phyloP scores from a whole-genome alignment of 2,329 filamentous ascomycete species.

The Botrytis fragariae region DNA sequence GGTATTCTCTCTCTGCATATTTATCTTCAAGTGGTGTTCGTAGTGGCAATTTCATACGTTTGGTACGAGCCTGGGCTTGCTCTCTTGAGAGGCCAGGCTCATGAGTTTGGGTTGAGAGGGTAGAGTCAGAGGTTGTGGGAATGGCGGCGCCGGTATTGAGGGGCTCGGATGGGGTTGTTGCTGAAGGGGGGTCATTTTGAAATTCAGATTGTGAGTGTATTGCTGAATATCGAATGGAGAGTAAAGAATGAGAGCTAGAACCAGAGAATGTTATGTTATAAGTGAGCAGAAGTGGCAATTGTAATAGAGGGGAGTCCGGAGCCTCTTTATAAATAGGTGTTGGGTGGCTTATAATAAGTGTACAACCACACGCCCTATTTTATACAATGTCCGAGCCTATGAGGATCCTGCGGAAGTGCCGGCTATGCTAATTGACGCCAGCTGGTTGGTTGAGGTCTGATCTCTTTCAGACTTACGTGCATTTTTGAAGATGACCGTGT shows the following conservation, averaged over 20 bases:
- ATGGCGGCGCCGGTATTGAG: not conserved
- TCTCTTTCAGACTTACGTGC: not conserved
- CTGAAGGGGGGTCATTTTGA: constrained; percentile 1
- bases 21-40: constrained; percentile 35
- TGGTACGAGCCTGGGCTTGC: constrained; percentile 22
- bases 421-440: not conserved
- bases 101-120: constrained; percentile 21
- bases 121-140: not conserved
- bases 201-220: not conserved
- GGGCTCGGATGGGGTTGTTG: not conserved
- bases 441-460: not conserved
- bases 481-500: not conserved
- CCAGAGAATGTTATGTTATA: not conserved
- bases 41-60: constrained; percentile 9
- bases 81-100: constrained; percentile 29
- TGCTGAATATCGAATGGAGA: not conserved
- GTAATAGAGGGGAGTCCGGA: not conserved
- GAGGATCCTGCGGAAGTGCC: not conserved
- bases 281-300: not conserved
- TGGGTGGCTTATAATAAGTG: not conserved
- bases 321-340: not conserved
- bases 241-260: not conserved
- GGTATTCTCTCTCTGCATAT: constrained; percentile 40
- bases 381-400: not conserved
- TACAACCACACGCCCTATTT: not conserved